phyloP scores from a whole-genome alignment of 2,329 filamentous ascomycete species.

The Fusarium multiceps region DNA sequence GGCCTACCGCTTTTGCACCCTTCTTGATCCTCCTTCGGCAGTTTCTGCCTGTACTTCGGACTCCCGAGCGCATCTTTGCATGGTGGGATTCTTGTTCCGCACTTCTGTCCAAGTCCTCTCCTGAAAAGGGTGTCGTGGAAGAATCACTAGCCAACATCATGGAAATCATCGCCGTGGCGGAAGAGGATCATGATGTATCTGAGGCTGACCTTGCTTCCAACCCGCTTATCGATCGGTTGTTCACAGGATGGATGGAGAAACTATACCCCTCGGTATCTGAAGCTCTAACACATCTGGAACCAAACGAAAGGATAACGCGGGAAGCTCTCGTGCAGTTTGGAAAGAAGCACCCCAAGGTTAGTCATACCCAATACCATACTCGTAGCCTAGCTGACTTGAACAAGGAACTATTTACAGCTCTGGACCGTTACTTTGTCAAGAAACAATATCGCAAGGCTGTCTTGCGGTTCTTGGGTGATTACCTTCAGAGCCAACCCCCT shows the following conservation, averaged over 20 bases:
- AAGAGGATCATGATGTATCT: slow-evolving; percentile 62
- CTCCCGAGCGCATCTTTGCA: slow-evolving; percentile 70
- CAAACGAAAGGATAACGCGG: slow-evolving; percentile 63
- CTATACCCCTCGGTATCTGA: slow-evolving; percentile 53
- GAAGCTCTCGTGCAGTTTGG: slow-evolving; percentile 70
- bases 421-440: slow-evolving; percentile 74
- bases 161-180: slow-evolving; percentile 71
- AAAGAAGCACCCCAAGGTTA: slow-evolving; percentile 72
- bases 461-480: slow-evolving; percentile 75
- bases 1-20: slow-evolving; percentile 67
- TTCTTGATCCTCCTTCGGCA: slow-evolving; percentile 76
- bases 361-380: neutral
- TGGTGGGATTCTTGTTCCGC: slow-evolving; percentile 73
- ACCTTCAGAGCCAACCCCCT: slow-evolving; percentile 80
- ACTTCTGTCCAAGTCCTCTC: slow-evolving; percentile 61
- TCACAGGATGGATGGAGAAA: slow-evolving; percentile 68
- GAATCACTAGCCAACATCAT: slow-evolving; percentile 74
- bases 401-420: slow-evolving; percentile 71
- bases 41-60: slow-evolving; percentile 72
- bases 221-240: slow-evolving; percentile 66
- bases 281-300: slow-evolving; percentile 52
- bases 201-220: slow-evolving; percentile 57
- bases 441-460: slow-evolving; percentile 72
- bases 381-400: neutral
- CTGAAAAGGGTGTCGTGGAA: slow-evolving; percentile 71